Evolutionary conservation across 345 rosid genomes (phyloP), one percentile per base, ranked within the genome.

Genomic region (Moricandia arvensis): DNA sequence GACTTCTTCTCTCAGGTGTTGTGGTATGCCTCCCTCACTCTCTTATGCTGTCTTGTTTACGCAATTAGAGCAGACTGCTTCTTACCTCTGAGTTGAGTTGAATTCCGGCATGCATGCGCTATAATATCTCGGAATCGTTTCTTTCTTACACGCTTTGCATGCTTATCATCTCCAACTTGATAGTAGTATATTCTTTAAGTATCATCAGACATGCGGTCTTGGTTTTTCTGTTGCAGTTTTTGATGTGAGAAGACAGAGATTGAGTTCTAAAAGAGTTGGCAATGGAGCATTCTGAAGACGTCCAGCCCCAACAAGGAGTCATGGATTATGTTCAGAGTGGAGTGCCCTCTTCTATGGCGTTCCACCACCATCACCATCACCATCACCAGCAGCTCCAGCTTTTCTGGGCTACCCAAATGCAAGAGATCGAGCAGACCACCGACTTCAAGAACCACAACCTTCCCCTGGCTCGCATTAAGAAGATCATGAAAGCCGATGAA

Each of bases 401-500:
- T 60, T 86, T 86, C 80, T 86, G 89, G 87, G 72, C 84, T 49
- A 80, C 77, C 80, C 86, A 82, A 70, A 82, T 84, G 87, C 89
- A 82, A 30, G 89, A 86, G 71, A 81, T 86, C 34, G 89, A 82
- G 69, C 87, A 84, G 43, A 82, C 83, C 0, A 29, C 58, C 1
- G 89, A 86, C 72, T 86, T 86, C 80, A 86, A 82, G 81, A 86
- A 84, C 71, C 87, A 86, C 73, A 84, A 82, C 58, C 83, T 86
- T 31, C 87, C 89, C 3, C 79, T 86, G 3, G 89, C 89, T 35
- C 83, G 87, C 73, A 84, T 86, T 41, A 86, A 86, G 75, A 86
- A 86, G 83, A 86, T 86, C 70, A 86, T 86, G 89, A 86, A 86
- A 82, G 87, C 89, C 16, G 87, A 86, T 27, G 86, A 84, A 77